Evolutionary conservation across 2,329 filamentous ascomycete genomes (phyloP).

Genomic region (Alternaria alternata): DNA sequence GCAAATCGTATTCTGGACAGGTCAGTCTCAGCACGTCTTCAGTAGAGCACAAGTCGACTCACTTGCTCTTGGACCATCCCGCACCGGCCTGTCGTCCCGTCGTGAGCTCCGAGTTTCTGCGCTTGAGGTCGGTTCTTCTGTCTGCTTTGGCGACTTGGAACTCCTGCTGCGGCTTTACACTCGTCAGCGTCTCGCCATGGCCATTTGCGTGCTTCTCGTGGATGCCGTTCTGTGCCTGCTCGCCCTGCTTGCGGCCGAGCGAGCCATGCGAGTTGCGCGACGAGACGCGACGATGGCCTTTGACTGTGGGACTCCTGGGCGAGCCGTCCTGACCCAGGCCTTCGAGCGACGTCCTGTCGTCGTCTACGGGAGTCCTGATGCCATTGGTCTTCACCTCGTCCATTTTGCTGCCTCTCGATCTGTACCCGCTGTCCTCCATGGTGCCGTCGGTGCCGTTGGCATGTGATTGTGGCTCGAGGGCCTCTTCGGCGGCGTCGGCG

Average conservation of each 20-base stretch:
- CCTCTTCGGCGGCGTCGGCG: slow-evolving; percentile 52
- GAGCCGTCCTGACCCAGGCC: slow-evolving; percentile 44
- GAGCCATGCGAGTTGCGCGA: slow-evolving; percentile 45
- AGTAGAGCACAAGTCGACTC: slow-evolving; percentile 23
- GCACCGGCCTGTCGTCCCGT: slow-evolving; percentile 63
- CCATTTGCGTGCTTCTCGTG: slow-evolving; percentile 52
- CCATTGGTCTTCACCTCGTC: slow-evolving; percentile 25
- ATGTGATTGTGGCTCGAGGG: slow-evolving; percentile 38
- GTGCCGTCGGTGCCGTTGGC: slow-evolving; percentile 26
- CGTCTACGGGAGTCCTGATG: slow-evolving; percentile 17
- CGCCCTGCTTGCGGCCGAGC: slow-evolving; percentile 39
- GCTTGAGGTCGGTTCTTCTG: slow-evolving; percentile 41
- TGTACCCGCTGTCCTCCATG: slow-evolving; percentile 14
- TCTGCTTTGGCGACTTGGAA: slow-evolving; percentile 43
- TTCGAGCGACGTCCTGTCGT: slow-evolving; percentile 34
- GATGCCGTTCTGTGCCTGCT: slow-evolving; percentile 31
- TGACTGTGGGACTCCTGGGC: slow-evolving; percentile 42
- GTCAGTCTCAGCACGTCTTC: not conserved
- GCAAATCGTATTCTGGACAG: slow-evolving; percentile 77
- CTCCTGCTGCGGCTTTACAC: slow-evolving; percentile 52
- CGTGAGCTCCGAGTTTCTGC: slow-evolving; percentile 55
- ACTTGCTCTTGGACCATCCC: slow-evolving; percentile 61
- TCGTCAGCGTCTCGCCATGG: slow-evolving; percentile 57
- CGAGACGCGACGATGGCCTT: slow-evolving; percentile 39
- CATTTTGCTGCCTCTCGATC: slow-evolving; percentile 2